Conservation (phyloP, 73 alveolate species). For the Paramecium pentaurelia region DNA sequence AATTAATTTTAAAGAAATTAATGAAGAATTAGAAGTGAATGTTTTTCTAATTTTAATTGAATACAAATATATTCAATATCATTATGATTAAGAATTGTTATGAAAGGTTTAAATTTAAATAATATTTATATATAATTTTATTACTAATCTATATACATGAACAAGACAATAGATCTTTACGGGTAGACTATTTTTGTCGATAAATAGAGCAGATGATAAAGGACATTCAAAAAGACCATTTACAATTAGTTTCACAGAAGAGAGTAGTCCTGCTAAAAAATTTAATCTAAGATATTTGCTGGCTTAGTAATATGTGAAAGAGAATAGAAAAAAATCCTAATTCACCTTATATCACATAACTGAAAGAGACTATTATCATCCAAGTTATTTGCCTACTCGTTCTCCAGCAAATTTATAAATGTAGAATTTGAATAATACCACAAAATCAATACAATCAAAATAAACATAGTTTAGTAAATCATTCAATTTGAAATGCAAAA, state of each 20-base stretch:
- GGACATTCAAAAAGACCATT: background rate
- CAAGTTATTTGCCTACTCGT: background rate
- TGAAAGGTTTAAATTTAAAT: background rate
- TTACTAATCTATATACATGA: background rate
- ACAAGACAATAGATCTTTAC: background rate
- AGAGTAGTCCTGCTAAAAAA: background rate
- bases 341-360: background rate
- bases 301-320: background rate
- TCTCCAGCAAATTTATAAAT: background rate
- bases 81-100: background rate
- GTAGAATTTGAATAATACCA: background rate
- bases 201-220: background rate
- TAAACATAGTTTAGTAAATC: background rate
- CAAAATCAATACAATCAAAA: background rate
- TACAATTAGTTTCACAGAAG: background rate
- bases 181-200: conserved; percentile 12
- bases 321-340: background rate
- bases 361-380: background rate
- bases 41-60: background rate
- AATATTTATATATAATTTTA: background rate
- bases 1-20: no score
- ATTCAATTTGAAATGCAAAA: background rate
- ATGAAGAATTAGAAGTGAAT: background rate
- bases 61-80: background rate
- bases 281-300: background rate